These are phyloP conservation scores for Teratosphaeria pseudoeucalypti DNA, from an alignment of 2,329 filamentous ascomycete species.

Conservation along the genomic window DNA sequence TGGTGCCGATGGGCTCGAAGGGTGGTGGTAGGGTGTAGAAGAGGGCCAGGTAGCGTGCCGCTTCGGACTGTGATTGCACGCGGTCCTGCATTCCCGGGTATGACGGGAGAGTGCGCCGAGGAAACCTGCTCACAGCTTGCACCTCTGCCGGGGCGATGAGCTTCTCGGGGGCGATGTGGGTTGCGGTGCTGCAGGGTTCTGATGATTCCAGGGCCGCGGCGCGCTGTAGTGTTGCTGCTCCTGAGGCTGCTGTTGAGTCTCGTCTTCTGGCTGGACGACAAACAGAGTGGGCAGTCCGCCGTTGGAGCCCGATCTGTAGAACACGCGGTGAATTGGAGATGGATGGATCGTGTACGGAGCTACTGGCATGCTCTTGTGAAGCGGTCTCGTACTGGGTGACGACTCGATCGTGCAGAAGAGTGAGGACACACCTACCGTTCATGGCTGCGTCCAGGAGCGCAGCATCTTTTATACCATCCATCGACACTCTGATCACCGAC, in stretches of 20 bases:
- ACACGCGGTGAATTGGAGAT: neutral
- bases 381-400: neutral
- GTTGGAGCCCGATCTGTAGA: neutral
- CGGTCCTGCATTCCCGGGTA: neutral
- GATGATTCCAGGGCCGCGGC: neutral
- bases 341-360: neutral
- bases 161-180: neutral
- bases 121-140: neutral
- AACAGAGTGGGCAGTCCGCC: neutral
- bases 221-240: neutral
- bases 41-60: conserved; percentile 2
- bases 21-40: neutral
- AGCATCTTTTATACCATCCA: neutral
- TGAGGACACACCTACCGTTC: neutral
- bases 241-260: neutral
- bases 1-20: neutral
- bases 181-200: neutral
- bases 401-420: neutral
- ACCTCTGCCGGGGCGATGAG: neutral
- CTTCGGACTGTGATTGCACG: conserved; percentile 1
- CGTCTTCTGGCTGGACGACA: neutral
- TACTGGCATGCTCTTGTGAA: neutral
- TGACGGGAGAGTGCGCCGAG: neutral
- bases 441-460: neutral
- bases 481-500: neutral